Evolutionary conservation across 2,329 filamentous ascomycete genomes (phyloP), one percentile per base, ranked within the genome.

Genomic region (Waltergamsia citrina): DNA sequence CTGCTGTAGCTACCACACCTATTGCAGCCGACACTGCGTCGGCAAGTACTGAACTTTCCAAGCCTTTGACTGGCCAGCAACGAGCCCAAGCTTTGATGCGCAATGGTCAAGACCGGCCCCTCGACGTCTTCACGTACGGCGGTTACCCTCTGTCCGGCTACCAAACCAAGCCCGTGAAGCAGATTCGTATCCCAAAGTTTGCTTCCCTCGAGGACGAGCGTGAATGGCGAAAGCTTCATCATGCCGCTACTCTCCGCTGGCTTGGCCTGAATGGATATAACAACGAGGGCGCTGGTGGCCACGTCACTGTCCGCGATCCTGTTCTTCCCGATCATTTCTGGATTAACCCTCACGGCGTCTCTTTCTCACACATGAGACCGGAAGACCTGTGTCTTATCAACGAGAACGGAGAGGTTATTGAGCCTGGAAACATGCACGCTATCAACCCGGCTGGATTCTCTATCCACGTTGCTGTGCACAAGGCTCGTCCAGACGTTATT

Each of bases 271-370:
- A 60, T 29, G 63, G 65, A 6, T 69, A 56, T n/a, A n/a, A n/a
- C 52, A 71, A 68, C 0, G 77, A 81, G 49, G 78, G 78, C 26
- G 77, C 78, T 52, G 62, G 63, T 11, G 78, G 78, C 1, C 78
- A 82, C 47, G 81, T 82, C 36, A 66, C 58, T 5, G 71, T 81
- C 1, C 64, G 77, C 7, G 78, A 81, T 45, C 74, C 77, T 0
- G 71, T 78, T 42, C 56, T 71, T 41, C 58, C 62, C 0, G 54
- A 71, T 38, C 67, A 64, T 0, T 79, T 81, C 50, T 81, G 78
- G 77, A 81, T 76, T 32, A 81, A 81, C 46, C 74, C 75, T 5
- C 53, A 12, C 41, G 51, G 34, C 6, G 14, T 21, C 4, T 11
- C 12, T n/a, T 15, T 22, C 22, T 21, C 67, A 5, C 55, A 78